Percentiles rank a stretch among this genome's conserved stretches.
Conservation (phyloP, 2,329 filamentous ascomycete genomes). For the Phoma sp. region DNA sequence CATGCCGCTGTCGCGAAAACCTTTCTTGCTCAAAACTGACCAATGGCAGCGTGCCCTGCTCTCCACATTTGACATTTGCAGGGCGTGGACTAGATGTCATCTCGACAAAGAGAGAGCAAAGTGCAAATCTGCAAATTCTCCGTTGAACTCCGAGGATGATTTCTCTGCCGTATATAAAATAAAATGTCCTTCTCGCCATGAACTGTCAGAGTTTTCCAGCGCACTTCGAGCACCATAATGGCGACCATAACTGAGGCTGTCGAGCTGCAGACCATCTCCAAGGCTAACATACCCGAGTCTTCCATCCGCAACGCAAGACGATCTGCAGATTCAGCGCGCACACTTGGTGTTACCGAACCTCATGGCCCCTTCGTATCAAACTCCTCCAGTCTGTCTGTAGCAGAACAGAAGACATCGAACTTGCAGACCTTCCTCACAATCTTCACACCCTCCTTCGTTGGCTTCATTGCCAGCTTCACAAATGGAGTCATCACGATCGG, state of each 20-base stretch:
- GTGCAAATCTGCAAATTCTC: not conserved
- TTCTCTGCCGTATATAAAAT: not conserved
- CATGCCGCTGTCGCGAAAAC: not conserved
- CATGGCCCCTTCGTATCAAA: not conserved
- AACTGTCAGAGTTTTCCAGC: not conserved
- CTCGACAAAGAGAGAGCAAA: constrained; percentile 5
- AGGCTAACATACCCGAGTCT: not conserved
- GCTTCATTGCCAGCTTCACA: constrained; percentile 38
- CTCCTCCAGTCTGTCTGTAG: constrained; percentile 1
- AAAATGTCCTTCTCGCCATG: not conserved
- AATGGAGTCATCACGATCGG: constrained; percentile 53
- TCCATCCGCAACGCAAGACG: not conserved
- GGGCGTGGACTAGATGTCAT: constrained; percentile 8
- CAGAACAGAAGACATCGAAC: constrained; percentile 13
- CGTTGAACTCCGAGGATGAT: not conserved
- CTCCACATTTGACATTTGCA: constrained; percentile 8
- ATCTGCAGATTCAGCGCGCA: not conserved
- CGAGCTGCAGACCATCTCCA: constrained; percentile 9
- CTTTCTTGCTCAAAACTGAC: not conserved
- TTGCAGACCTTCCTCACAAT: constrained; percentile 27
- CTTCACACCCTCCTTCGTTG: constrained; percentile 33
- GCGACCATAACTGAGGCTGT: constrained; percentile 4
- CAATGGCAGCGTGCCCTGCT: not conserved
- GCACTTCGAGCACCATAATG: constrained; percentile 5
- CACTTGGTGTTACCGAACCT: not conserved